A percentile compares a stretch with the other conserved stretches of the same genome.
phyloP scores from a whole-genome alignment of 139 green algal species.

The Nannochloris sp. region DNA sequence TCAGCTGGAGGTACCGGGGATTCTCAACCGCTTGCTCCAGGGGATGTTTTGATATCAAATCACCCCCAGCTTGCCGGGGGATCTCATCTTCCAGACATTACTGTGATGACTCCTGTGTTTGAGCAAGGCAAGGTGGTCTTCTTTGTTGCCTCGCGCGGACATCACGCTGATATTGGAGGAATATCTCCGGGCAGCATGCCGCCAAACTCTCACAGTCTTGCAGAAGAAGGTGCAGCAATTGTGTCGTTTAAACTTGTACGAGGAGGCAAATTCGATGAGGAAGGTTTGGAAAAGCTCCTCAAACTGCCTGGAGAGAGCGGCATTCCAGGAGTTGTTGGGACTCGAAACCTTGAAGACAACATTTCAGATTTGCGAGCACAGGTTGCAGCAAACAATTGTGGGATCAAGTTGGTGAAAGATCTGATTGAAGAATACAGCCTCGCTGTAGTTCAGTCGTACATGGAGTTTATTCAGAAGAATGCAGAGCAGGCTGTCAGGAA shows the following conservation, averaged over 20 bases:
- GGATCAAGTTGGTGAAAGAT: slow-evolving; percentile 76
- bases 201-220: slow-evolving; percentile 65
- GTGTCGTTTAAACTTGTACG: slow-evolving; percentile 88
- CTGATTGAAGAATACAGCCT: slow-evolving; percentile 77
- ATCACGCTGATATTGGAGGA: slow-evolving; percentile 85
- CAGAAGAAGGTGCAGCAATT: slow-evolving; percentile 90
- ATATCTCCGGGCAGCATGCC: slow-evolving; percentile 93
- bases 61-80: slow-evolving; percentile 87
- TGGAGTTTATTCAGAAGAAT: slow-evolving; percentile 80
- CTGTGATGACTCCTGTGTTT: slow-evolving; percentile 94
- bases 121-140: slow-evolving; percentile 70
- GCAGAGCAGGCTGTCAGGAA: slow-evolving; percentile 73
- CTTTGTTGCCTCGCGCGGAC: slow-evolving; percentile 83
- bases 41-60: slow-evolving; percentile 91
- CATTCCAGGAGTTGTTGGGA: slow-evolving; percentile 59
- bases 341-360: slow-evolving; percentile 83
- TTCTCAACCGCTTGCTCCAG: slow-evolving; percentile 36
- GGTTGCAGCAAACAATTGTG: slow-evolving; percentile 89
- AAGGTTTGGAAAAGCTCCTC: slow-evolving; percentile 79
- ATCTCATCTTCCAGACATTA: slow-evolving; percentile 96
- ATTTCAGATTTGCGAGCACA: slow-evolving; percentile 88
- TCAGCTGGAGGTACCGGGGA: slow-evolving; percentile 22
- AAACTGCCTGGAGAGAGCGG: slow-evolving; percentile 46
- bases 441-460: slow-evolving; percentile 80
- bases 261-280: slow-evolving; percentile 53